Percentiles rank a stretch among this genome's conserved stretches.
Evolutionary conservation across 169 alveolate species (phyloP).

Genomic region (Eimeria falciformis): DNA sequence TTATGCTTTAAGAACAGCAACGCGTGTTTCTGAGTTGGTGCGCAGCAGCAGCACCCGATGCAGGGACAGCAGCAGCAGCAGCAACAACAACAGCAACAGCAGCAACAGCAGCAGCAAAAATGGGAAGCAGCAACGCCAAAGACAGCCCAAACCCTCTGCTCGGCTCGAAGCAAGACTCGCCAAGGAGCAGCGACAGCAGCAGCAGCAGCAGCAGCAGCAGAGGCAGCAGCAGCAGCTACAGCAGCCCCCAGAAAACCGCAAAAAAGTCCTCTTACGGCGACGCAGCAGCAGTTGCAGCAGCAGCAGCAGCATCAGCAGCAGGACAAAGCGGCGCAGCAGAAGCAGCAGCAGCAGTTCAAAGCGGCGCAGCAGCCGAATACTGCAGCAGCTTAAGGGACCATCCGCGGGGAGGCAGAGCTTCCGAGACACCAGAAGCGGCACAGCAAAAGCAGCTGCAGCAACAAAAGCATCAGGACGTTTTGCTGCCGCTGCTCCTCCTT

Average conservation of each 20-base stretch:
- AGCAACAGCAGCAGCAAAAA: background rate
- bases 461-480: background rate
- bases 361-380: background rate
- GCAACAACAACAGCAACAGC: background rate
- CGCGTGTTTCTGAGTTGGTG: too few species aligned
- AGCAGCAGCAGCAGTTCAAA: background rate
- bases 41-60: slow-evolving; percentile 24
- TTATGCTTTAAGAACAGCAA: too few species aligned
- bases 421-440: background rate
- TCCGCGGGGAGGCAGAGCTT: background rate
- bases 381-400: background rate
- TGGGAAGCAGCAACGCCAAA: background rate
- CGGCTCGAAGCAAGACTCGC: too few species aligned
- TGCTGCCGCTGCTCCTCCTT: background rate
- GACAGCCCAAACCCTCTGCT: too few species aligned
- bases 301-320: slow-evolving; percentile 18
- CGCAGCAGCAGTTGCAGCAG: slow-evolving; percentile 49
- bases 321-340: background rate
- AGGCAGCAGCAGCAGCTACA: background rate
- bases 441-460: background rate
- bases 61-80: background rate
- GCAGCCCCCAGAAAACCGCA: too few species aligned
- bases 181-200: background rate
- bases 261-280: too few species aligned
- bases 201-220: background rate